These are phyloP conservation scores for Tuber brumale DNA, from an alignment of 495 filamentous ascomycete species.

Conservation along the genomic window DNA sequence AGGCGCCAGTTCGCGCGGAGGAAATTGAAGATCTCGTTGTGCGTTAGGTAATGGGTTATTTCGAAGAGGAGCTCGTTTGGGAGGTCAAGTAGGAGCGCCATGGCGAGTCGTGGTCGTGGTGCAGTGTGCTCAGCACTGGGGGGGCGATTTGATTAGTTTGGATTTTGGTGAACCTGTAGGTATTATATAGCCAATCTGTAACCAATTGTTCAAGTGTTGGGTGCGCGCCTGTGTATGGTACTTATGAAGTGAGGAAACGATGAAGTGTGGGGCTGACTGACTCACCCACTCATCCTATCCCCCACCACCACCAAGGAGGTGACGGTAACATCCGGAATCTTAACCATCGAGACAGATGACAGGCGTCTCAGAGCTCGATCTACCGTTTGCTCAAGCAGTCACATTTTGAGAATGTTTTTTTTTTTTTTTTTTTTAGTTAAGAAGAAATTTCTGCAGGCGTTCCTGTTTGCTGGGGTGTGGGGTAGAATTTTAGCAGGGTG, in stretches of 20 bases:
- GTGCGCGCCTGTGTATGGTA: not conserved
- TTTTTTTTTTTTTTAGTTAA: no score
- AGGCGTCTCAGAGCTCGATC: no score
- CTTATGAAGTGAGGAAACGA: not conserved
- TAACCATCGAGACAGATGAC: not conserved
- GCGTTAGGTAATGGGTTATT: not conserved
- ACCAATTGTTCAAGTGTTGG: not conserved
- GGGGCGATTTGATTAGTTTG: not conserved
- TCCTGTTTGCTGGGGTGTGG: no score
- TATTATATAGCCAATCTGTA: not conserved
- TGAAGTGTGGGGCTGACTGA: not conserved
- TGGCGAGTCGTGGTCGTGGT: not conserved
- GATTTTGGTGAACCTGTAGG: not conserved
- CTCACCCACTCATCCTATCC: not conserved
- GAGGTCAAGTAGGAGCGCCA: not conserved
- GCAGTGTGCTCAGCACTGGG: not conserved
- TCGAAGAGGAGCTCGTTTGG: not conserved
- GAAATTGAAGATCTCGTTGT: not conserved
- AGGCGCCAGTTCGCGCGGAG: not conserved
- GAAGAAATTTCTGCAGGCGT: no score
- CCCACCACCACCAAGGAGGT: not conserved
- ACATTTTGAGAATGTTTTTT: no score
- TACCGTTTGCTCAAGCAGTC: no score
- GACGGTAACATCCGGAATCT: not conserved
- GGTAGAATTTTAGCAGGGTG: no score